Evolutionary conservation across 805 yeast genomes (phyloP).

Genomic region (Yamadazyma takamatsuzukensis): DNA sequence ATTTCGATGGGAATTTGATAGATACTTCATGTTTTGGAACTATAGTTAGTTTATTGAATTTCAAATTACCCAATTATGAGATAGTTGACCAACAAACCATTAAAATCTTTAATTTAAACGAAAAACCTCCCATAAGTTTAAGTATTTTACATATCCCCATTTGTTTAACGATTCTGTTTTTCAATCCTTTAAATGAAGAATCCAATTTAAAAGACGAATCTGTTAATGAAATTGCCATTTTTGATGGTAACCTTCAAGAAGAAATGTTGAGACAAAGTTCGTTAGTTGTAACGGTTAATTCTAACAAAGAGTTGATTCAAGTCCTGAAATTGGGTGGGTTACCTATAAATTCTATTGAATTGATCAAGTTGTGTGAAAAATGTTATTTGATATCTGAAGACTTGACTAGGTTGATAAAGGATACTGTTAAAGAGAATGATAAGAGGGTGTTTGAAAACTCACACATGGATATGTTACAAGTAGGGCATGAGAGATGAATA

Average conservation of each 20-base stretch:
- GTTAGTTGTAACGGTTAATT: conserved; percentile 81
- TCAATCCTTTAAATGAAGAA: conserved; percentile 61
- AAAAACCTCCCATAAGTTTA: conserved; percentile 82
- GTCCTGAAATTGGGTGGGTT: conserved; percentile 87
- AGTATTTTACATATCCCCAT: conserved; percentile 86
- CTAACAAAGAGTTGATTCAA: conserved; percentile 88
- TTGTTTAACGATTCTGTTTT: conserved; percentile 85
- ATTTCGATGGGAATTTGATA: conserved; percentile 89
- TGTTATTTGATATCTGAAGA: conserved; percentile 63
- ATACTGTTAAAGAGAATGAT: conserved; percentile 53
- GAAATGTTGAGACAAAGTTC: conserved; percentile 74
- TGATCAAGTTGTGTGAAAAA: conserved; percentile 64
- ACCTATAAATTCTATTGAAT: conserved; percentile 66
- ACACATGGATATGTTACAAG: conserved; percentile 32
- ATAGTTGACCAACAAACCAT: conserved; percentile 24
- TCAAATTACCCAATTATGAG: conserved; percentile 77
- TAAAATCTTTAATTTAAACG: conserved; percentile 65
- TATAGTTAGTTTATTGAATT: conserved; percentile 80
- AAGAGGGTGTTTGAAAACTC: conserved; percentile 37
- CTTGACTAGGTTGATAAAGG: conserved; percentile 61
- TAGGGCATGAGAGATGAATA: conserved; percentile 26
- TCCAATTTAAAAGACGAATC: conserved; percentile 67
- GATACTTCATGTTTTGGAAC: conserved; percentile 91
- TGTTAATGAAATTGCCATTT: conserved; percentile 55
- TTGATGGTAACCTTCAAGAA: conserved; percentile 78